Percentiles rank a stretch among this genome's conserved stretches.
phyloP scores from a whole-genome alignment of 345 rosid genomes.

The Arabidopsis suecica region DNA sequence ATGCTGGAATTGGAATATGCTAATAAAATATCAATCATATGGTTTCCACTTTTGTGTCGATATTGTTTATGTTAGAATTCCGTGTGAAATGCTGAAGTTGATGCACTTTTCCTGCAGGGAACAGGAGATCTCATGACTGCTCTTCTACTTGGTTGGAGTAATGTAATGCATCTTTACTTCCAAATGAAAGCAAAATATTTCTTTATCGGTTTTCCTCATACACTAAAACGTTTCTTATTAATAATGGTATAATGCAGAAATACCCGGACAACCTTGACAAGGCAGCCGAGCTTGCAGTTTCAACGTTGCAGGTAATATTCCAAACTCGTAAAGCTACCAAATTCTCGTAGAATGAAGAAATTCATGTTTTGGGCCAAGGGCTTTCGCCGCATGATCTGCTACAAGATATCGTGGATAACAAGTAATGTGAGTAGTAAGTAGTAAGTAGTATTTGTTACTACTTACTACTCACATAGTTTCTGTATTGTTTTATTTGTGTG shows the following conservation, averaged over 20 bases:
- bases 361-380: no score
- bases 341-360: background rate
- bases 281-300: slow-evolving; percentile 97
- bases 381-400: no score
- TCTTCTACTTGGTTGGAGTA: slow-evolving; percentile 99
- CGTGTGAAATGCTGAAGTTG: slow-evolving; percentile 22
- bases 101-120: slow-evolving; percentile 60
- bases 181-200: slow-evolving; percentile 10
- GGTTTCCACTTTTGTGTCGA: background rate
- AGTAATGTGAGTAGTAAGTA: no score
- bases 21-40: background rate
- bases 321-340: background rate
- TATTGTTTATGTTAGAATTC: background rate
- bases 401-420: no score
- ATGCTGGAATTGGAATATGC: background rate
- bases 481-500: background rate
- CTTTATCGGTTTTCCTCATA: background rate
- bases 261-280: slow-evolving; percentile 74
- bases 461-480: background rate
- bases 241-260: slow-evolving; percentile 60
- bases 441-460: no score
- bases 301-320: slow-evolving; percentile 85
- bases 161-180: slow-evolving; percentile 56
- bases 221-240: background rate
- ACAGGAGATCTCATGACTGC: slow-evolving; percentile 98